phyloP scores from a whole-genome alignment of 345 rosid species.

The Draba incana region DNA sequence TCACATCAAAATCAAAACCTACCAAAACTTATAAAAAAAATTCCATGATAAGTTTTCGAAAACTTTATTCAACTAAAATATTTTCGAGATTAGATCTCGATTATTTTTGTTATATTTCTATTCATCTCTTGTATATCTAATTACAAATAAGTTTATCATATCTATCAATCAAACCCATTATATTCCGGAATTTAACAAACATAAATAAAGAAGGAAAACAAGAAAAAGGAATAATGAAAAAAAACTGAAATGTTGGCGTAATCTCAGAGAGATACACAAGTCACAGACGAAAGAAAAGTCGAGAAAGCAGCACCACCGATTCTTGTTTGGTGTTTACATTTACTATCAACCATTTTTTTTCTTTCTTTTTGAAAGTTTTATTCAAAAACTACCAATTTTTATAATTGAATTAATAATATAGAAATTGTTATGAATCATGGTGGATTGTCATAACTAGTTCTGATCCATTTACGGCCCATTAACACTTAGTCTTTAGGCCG shows the following conservation, averaged over 20 bases:
- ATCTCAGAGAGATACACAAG: constrained; percentile 24
- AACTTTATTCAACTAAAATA: not conserved
- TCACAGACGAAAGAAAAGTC: constrained; percentile 26
- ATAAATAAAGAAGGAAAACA: constrained; percentile 1
- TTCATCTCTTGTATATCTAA: not conserved
- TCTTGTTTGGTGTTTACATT: constrained; percentile 40
- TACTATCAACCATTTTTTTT: constrained; percentile 15
- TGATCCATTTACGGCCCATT: too few relatives aligned
- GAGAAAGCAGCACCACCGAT: constrained; percentile 34
- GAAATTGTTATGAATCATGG: too few relatives aligned
- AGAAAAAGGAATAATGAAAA: constrained; percentile 11
- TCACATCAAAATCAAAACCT: too few relatives aligned
- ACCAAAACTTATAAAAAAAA: too few relatives aligned
- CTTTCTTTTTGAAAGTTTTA: not conserved
- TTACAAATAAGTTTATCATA: too few relatives aligned
- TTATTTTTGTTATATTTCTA: not conserved
- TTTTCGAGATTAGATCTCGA: not conserved
- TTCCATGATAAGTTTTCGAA: too few relatives aligned
- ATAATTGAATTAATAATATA: not conserved
- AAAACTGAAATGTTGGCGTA: constrained; percentile 35
- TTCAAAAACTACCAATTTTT: not conserved
- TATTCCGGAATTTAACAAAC: not conserved
- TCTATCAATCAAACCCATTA: constrained; percentile 14
- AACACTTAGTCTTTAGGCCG: too few relatives aligned
- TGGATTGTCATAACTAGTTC: too few relatives aligned